phyloP scores from a whole-genome alignment of 1,284 basidiomycete species.

The Thelephora terrestris region DNA sequence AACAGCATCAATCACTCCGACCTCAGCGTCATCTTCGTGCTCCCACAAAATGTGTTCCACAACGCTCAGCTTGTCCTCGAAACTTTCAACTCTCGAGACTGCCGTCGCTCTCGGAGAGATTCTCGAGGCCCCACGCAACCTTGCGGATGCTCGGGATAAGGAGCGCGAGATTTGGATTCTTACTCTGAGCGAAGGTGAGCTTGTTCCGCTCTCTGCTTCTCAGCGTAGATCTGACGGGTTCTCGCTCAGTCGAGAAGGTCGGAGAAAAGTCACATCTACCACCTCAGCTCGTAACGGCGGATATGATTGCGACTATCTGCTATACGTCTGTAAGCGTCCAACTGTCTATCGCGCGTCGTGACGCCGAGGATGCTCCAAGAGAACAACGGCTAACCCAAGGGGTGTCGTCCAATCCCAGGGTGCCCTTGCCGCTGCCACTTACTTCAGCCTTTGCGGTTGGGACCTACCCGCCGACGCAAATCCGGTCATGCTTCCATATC shows the following conservation, averaged over 20 bases:
- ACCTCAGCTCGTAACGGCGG: conserved; percentile 44
- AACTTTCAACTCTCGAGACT: no score
- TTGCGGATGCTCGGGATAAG: conserved; percentile 61
- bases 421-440: conserved; percentile 56
- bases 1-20: conserved; percentile 79
- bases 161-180: conserved; percentile 55
- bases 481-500: conserved; percentile 48
- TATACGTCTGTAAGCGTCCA: conserved; percentile 67
- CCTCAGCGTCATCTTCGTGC: conserved; percentile 70
- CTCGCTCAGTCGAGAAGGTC: conserved; percentile 47
- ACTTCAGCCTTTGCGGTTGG: conserved; percentile 54
- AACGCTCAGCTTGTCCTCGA: no score
- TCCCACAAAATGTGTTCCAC: conserved; percentile 15
- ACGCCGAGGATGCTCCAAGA: conserved; percentile 30
- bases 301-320: conserved; percentile 71
- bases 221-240: conserved; percentile 3
- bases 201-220: not conserved
- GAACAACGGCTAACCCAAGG: conserved; percentile 70
- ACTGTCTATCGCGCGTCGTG: not conserved
- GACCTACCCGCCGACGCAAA: conserved; percentile 21
- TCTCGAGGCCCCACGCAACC: conserved; percentile 49
- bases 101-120: conserved; percentile 39
- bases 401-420: conserved; percentile 77
- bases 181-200: conserved; percentile 59
- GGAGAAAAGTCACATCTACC: conserved; percentile 56